Evolutionary conservation across 495 filamentous ascomycete species (phyloP).

Genomic region (Aspergillus bridgeri): DNA sequence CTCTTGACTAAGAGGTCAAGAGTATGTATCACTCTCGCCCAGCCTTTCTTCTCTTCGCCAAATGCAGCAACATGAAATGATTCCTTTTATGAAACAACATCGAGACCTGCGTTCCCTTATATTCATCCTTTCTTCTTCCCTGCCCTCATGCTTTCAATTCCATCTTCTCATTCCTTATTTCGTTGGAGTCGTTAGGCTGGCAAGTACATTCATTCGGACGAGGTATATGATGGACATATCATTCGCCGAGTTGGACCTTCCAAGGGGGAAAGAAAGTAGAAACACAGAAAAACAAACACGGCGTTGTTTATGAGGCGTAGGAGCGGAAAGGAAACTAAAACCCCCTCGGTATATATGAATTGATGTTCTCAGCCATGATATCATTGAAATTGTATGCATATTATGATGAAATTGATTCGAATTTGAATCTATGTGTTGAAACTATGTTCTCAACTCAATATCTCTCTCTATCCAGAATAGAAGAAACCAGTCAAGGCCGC

Average conservation of each 20-base stretch:
- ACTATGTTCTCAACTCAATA: neutral
- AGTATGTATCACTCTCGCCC: neutral
- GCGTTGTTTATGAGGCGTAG: neutral
- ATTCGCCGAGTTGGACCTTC: no score
- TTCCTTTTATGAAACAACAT: neutral
- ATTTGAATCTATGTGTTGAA: constrained; percentile 13
- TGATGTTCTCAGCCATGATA: neutral
- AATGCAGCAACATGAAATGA: neutral
- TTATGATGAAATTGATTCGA: constrained; percentile 4
- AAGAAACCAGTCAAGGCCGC: neutral
- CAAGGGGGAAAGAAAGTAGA: neutral
- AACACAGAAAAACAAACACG: neutral
- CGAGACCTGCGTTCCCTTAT: neutral
- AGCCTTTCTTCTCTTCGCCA: neutral
- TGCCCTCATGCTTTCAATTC: neutral
- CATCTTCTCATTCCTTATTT: neutral
- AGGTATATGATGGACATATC: neutral
- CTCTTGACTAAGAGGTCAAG: neutral
- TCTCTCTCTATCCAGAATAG: neutral
- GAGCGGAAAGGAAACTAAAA: neutral
- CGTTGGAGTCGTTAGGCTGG: neutral
- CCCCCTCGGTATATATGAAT: neutral
- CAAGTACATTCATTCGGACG: neutral
- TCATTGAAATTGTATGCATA: neutral
- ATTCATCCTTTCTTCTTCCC: neutral